Percentiles rank a stretch among this genome's conserved stretches.
phyloP scores from a whole-genome alignment of 768 basidiomycete species.

The Russula abietina region DNA sequence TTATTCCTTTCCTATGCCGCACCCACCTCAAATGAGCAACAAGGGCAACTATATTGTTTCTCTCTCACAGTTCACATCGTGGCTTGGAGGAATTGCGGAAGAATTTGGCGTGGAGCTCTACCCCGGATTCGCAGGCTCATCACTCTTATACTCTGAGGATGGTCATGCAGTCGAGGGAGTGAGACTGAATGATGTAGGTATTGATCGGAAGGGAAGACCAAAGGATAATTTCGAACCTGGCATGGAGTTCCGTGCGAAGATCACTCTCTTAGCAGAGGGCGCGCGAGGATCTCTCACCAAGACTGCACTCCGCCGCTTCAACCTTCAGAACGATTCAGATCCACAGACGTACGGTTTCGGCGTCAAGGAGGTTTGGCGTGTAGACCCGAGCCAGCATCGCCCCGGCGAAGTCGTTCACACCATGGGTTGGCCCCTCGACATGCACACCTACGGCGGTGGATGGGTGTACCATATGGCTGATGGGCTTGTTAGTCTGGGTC shows the following conservation, averaged over 20 bases:
- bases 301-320: conserved; percentile 65
- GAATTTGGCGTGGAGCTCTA: conserved; percentile 89
- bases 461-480: conserved; percentile 96
- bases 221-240: conserved; percentile 93
- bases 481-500: conserved; percentile 80
- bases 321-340: conserved; percentile 60
- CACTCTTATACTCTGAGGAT: conserved; percentile 63
- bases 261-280: conserved; percentile 90
- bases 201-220: conserved; percentile 66
- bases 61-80: conserved; percentile 80
- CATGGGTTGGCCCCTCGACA: conserved; percentile 88
- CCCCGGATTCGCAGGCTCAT: conserved; percentile 92
- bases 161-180: conserved; percentile 67
- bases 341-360: conserved; percentile 96
- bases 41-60: conserved; percentile 90
- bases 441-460: conserved; percentile 80
- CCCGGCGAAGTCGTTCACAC: conserved; percentile 89
- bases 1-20: conserved; percentile 73
- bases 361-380: conserved; percentile 95
- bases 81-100: conserved; percentile 85
- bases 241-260: conserved; percentile 90
- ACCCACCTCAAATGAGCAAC: conserved; percentile 97
- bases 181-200: conserved; percentile 88
- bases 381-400: conserved; percentile 54
- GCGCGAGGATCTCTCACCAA: conserved; percentile 91